Conservation (phyloP, 192 early-diverging fungal species). For the Coemansia sp. region DNA sequence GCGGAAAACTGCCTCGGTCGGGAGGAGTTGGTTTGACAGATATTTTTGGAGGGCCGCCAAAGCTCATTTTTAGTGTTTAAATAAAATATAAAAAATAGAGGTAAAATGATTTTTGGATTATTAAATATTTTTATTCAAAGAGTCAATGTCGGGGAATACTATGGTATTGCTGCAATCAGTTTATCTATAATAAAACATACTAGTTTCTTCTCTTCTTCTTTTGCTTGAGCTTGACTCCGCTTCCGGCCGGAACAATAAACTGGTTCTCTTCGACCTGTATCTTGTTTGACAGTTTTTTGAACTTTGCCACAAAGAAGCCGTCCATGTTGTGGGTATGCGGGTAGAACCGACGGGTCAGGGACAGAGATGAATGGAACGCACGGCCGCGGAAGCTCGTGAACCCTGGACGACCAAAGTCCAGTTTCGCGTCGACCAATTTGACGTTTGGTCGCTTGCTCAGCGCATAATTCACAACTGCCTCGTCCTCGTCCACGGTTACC, state of each 20-base stretch:
- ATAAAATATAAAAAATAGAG: neutral
- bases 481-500: conserved; percentile 96
- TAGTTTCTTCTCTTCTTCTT: conserved; percentile 27
- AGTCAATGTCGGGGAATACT: neutral
- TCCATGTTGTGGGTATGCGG: conserved; percentile 99
- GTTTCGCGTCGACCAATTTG: conserved; percentile 82
- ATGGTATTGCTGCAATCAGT: conserved; percentile 1
- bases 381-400: conserved; percentile 88
- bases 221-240: conserved; percentile 46
- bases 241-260: conserved; percentile 41
- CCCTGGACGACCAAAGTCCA: conserved; percentile 94
- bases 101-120: neutral
- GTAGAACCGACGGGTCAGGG: conserved; percentile 86
- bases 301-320: conserved; percentile 98
- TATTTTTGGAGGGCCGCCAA: conserved; percentile 69
- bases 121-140: conserved; percentile 47
- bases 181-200: neutral
- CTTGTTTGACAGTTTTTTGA: conserved; percentile 94
- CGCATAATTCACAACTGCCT: conserved; percentile 95
- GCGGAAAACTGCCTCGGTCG: conserved; percentile 84
- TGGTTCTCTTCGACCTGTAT: conserved; percentile 29
- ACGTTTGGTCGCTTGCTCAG: conserved; percentile 91
- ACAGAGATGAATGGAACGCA: conserved; percentile 78
- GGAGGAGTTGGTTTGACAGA: conserved; percentile 70
- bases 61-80: too few relatives aligned